These are phyloP conservation scores for Dactylellina haptotyla DNA, from an alignment of 2,329 filamentous ascomycete species.

Conservation along the genomic window DNA sequence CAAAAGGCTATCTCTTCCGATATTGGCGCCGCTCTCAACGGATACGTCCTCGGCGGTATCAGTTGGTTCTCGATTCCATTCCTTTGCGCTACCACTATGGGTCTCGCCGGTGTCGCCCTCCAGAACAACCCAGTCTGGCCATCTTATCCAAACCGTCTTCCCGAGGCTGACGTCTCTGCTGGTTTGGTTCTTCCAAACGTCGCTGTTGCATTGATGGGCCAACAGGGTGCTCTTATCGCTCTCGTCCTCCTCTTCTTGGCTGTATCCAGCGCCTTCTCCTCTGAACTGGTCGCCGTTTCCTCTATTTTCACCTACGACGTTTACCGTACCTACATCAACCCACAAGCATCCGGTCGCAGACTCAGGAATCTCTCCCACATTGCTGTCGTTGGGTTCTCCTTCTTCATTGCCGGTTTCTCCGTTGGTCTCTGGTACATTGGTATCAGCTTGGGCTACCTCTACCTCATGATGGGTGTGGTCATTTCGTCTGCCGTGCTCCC, in stretches of 20 bases:
- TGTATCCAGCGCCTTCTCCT: constrained; percentile 83
- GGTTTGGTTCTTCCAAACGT: constrained; percentile 87
- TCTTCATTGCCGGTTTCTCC: constrained; percentile 80
- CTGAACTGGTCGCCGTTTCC: constrained; percentile 85
- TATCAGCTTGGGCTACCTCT: constrained; percentile 88
- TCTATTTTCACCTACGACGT: constrained; percentile 90
- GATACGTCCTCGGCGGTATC: constrained; percentile 86
- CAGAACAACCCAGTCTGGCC: constrained; percentile 78
- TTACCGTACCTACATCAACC: constrained; percentile 87
- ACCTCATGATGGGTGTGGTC: constrained; percentile 90
- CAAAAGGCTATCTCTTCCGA: constrained; percentile 92
- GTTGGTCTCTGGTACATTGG: constrained; percentile 78
- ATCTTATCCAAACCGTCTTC: constrained; percentile 77
- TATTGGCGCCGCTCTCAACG: constrained; percentile 84
- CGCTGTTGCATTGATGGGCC: constrained; percentile 82
- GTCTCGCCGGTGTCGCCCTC: constrained; percentile 80
- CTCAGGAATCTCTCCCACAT: constrained; percentile 83
- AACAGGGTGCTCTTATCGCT: constrained; percentile 80
- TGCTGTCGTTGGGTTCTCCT: constrained; percentile 77
- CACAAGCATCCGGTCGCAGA: constrained; percentile 75
- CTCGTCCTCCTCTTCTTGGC: constrained; percentile 89
- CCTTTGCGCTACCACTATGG: constrained; percentile 88
- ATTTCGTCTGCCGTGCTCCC: constrained; percentile 87
- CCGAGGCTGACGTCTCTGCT: constrained; percentile 77
- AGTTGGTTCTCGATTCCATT: constrained; percentile 94